Base-by-base conservation (phyloP, 257 asterid species). In the Lithospermum erythrorhizon region DNA sequence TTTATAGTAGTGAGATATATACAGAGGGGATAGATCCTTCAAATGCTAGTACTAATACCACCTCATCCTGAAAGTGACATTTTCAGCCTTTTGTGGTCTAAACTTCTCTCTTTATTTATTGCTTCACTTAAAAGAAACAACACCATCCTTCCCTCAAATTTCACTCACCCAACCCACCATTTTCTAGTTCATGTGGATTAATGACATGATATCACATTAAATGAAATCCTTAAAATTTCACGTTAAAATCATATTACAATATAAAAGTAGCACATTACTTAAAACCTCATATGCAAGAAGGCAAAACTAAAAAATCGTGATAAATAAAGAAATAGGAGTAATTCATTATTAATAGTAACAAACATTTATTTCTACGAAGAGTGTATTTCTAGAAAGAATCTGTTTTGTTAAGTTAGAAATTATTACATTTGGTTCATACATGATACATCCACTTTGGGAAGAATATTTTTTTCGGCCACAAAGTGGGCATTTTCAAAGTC, bases 111-210 rank as follows among this genome's bases (percentile, higher is more conserved):
- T 70, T 29, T 69, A 74, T 82, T 71, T 70, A 72, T 73, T 76
- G 83, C 83, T 77, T 80, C 83, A 68, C 88, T 75, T 68, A 72
- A 82, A 82, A 79, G 91, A 76, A 79, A 76, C 82, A 77, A 74
- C 73, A 77, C 48, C 61, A 64, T 15, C 61, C 61, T 60, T 61
- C 68, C 65, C 58, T 59, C 73, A 59, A 74, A 64, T 66, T 74
- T 79, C 78, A 70, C 61, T 64, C 76, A 58, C 75, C 78, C 68
- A 72, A 23, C 29, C 73, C 62, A 15, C 76, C 71, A 66, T 71
- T 68, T 75, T 70, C 71, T 65, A 68, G 29, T 52, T 57, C 63
- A 58, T n/a, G n/a, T n/a, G n/a, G n/a, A n/a, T n/a, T n/a, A n/a
- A n/a, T n/a, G n/a, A n/a, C n/a, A n/a, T n/a, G n/a, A n/a, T n/a